Evolutionary conservation across 352 stramenopile genomes (phyloP).

Genomic region (Globisporangium nunn): DNA sequence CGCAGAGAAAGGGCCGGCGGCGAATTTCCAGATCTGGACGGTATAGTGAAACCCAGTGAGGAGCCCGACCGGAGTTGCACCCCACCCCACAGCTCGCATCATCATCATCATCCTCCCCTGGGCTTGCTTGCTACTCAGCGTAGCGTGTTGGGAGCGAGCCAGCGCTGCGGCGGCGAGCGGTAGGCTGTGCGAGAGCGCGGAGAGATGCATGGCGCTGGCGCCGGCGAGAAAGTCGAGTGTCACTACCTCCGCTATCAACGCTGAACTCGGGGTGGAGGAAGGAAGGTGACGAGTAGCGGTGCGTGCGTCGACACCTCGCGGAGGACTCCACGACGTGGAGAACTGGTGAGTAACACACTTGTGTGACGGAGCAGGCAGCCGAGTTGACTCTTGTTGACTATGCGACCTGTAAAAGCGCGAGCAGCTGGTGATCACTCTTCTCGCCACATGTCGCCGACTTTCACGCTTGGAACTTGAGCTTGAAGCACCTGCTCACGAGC

Average conservation of each 20-base stretch:
- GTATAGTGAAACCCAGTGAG: neutral
- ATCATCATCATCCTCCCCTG: no score
- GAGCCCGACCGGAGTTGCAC: neutral
- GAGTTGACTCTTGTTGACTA: neutral
- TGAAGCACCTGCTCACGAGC: neutral
- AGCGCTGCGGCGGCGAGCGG: neutral
- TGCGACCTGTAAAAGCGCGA: neutral
- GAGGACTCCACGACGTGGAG: neutral
- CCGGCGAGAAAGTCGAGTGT: neutral
- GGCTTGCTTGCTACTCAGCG: neutral
- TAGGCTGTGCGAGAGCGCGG: neutral
- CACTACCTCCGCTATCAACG: neutral
- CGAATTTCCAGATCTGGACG: neutral
- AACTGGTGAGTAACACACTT: neutral
- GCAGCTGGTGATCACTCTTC: neutral
- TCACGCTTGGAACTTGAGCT: neutral
- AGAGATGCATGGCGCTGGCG: neutral
- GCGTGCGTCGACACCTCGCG: neutral
- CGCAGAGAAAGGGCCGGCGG: no score
- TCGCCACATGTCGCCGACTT: neutral
- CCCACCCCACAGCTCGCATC: no score
- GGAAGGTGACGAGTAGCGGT: neutral
- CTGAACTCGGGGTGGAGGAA: neutral
- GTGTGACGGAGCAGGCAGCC: neutral
- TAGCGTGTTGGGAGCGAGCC: neutral